phyloP scores from a whole-genome alignment of 2,329 filamentous ascomycete species.

The Fusarium albidum region DNA sequence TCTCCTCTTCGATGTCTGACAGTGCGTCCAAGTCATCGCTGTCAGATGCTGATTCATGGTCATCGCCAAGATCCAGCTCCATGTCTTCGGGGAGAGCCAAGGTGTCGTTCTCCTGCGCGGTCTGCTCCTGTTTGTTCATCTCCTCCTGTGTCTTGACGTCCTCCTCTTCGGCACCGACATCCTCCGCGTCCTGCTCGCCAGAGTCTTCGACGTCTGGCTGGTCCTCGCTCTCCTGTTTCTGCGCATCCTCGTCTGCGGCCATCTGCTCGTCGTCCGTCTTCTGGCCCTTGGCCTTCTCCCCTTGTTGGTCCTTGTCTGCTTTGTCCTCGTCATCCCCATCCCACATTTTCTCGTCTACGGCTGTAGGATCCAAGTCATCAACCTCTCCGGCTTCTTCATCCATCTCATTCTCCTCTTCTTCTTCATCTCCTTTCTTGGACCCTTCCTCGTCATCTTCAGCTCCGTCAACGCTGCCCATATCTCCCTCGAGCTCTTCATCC shows the following conservation, averaged over 20 bases:
- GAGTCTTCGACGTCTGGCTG: slow-evolving; percentile 55
- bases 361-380: slow-evolving; percentile 86
- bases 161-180: slow-evolving; percentile 69
- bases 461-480: slow-evolving; percentile 72
- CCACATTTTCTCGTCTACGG: slow-evolving; percentile 99
- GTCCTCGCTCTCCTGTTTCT: slow-evolving; percentile 53
- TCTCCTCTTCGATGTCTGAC: slow-evolving; percentile 60
- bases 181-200: slow-evolving; percentile 55
- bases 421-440: slow-evolving; percentile 68
- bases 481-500: slow-evolving; percentile 88
- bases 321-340: slow-evolving; percentile 84
- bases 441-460: slow-evolving; percentile 68
- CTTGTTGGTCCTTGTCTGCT: slow-evolving; percentile 82
- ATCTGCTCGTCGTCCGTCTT: slow-evolving; percentile 71
- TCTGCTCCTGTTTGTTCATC: slow-evolving; percentile 71
- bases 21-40: slow-evolving; percentile 68
- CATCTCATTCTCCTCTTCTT: slow-evolving; percentile 75
- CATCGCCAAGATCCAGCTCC: slow-evolving; percentile 82
- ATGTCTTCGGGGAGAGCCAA: slow-evolving; percentile 89
- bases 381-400: slow-evolving; percentile 93
- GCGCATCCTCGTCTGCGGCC: slow-evolving; percentile 65
- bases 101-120: slow-evolving; percentile 82
- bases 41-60: slow-evolving; percentile 63
- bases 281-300: slow-evolving; percentile 74
- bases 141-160: slow-evolving; percentile 64